Conservation (phyloP, 192 early-diverging fungal species). For the Rhizoclosmatium globosum region DNA sequence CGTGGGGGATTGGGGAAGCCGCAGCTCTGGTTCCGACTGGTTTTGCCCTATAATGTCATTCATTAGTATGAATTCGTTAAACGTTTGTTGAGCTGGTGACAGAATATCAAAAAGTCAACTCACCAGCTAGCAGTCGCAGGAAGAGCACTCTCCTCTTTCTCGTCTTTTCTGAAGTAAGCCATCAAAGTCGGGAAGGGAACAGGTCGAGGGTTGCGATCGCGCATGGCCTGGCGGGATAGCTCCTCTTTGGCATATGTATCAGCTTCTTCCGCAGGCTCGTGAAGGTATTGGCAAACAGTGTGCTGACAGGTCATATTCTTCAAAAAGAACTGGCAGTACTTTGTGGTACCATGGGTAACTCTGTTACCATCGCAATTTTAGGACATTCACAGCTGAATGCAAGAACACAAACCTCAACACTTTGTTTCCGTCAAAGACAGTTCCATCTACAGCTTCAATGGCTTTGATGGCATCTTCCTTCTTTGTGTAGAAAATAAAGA, state of each 20-base stretch:
- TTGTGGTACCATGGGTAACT: conserved; percentile 97
- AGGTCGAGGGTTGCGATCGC: conserved; percentile 55
- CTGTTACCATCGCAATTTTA: conserved; percentile 45
- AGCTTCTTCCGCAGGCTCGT: conserved; percentile 77
- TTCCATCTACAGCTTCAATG: conserved; percentile 96
- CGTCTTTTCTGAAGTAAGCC: conserved; percentile 43
- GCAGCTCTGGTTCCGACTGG: conserved; percentile 39
- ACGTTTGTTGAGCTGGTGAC: not conserved
- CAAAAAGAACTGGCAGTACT: conserved; percentile 97
- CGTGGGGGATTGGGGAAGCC: conserved; percentile 16
- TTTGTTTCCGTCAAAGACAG: conserved; percentile 78
- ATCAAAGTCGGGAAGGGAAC: conserved; percentile 48
- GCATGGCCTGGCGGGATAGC: conserved; percentile 54
- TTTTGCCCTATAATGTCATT: conserved; percentile 49
- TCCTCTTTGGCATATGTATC: conserved; percentile 94
- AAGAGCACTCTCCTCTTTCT: conserved; percentile 53
- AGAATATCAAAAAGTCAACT: not conserved
- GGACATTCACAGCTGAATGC: conserved; percentile 30
- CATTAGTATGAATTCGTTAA: not conserved
- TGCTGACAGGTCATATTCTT: conserved; percentile 92
- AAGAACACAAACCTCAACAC: conserved; percentile 63
- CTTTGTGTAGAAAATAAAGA: conserved; percentile 90
- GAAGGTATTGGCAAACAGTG: conserved; percentile 93
- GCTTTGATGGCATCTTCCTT: conserved; percentile 94
- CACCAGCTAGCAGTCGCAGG: conserved; percentile 61